phyloP scores from a whole-genome alignment of 352 stramenopile genomes.

The Phytophthora pseudosyringae region DNA sequence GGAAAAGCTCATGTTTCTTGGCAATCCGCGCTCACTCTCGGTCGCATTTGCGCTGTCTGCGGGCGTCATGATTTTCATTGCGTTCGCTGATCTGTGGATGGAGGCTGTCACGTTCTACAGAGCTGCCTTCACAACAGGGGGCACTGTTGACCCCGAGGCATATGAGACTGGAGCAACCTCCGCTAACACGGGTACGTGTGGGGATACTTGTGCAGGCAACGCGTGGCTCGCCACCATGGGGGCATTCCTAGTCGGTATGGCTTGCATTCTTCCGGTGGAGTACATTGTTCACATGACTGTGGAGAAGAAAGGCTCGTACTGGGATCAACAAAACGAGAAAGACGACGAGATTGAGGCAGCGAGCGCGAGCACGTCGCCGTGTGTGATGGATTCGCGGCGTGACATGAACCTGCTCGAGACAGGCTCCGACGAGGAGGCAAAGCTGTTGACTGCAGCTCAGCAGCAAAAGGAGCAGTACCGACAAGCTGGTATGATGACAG shows the following conservation, averaged over 20 bases:
- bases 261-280: constrained; percentile 72
- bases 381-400: constrained; percentile 21
- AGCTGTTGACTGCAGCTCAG: constrained; percentile 12
- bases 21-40: constrained; percentile 57
- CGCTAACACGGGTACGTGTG: constrained; percentile 49
- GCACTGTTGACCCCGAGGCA: constrained; percentile 60
- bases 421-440: constrained; percentile 15
- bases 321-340: constrained; percentile 31
- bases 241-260: constrained; percentile 63
- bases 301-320: constrained; percentile 34
- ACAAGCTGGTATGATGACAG: constrained; percentile 91
- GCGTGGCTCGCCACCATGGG: constrained; percentile 65
- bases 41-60: constrained; percentile 78
- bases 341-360: constrained; percentile 9
- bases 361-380: constrained; percentile 20
- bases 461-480: constrained; percentile 60
- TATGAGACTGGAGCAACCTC: constrained; percentile 63
- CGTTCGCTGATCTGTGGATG: constrained; percentile 68
- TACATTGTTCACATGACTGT: constrained; percentile 37
- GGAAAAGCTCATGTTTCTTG: constrained; percentile 67
- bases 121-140: constrained; percentile 61
- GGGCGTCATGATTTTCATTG: constrained; percentile 82
- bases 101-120: constrained; percentile 67
- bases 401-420: constrained; percentile 31
- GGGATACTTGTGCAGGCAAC: constrained; percentile 63